Evolutionary conservation across 1,284 basidiomycete species (phyloP), one percentile per base, ranked within the genome.

Genomic region (Moesziomyces sp.): DNA sequence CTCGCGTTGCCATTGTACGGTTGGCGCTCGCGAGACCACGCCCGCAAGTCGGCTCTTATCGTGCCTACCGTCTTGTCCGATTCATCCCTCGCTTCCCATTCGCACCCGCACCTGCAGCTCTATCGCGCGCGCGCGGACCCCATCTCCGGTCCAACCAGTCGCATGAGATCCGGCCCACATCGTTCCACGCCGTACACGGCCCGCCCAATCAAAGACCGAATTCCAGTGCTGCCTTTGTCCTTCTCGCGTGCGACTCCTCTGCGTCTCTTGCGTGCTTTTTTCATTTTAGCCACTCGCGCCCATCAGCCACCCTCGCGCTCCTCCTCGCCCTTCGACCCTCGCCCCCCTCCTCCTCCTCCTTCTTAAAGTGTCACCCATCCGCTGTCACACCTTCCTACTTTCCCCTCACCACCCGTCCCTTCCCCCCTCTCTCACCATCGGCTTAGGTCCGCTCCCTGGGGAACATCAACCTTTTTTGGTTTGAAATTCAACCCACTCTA

Each of bases 261-360:
- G 46, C 23, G 3, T 18, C n/a, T 14, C 43, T 46, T 50, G 55
- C 61, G 61, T 51, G 45, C 50, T 52, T 52, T 6, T 18, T 44
- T 42, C 54, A 38, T 34, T 28, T 55, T 46, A 42, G 40, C 58
- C 38, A 40, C 38, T 40, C 11, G 6, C 26, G 26, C 26, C 6
- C 26, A 28, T 28, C 38, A 40, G 38, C 7, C 38, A 5, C 16
- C 38, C 38, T 16, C 18, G 38, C 18, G 16, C 16, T 40, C 38
- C 38, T 19, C n/a, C 10, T 21, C 43, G 30, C 13, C 30, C 30
- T 13, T 34, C 30, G 30, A 11, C 13, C 30, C 19, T 45, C 19
- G 19, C 43, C 23, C 43, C 19, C 6, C 38, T 18, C 38, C 38
- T 2, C 38, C 14, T 21, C 40, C 47, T 28, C 18, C 23, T 23